These are phyloP conservation scores for Beauveria brongniartii DNA, from an alignment of 2,329 filamentous ascomycete genomes.

Conservation along the genomic window DNA sequence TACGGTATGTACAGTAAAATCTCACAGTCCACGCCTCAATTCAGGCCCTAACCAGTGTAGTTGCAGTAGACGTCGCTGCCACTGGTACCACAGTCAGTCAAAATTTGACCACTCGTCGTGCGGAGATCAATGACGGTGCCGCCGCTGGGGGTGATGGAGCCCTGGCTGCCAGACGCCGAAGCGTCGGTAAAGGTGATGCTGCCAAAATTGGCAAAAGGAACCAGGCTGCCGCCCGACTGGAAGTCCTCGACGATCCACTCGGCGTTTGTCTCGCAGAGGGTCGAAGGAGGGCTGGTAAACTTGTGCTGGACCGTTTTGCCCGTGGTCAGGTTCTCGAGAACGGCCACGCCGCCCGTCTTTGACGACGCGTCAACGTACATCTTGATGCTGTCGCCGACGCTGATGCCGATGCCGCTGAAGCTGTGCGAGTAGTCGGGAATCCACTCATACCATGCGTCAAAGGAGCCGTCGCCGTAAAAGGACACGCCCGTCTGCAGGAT, in stretches of 20 bases:
- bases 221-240: slow-evolving; percentile 15
- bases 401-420: slow-evolving; percentile 22
- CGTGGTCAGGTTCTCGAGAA: slow-evolving; percentile 36
- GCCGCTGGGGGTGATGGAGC: slow-evolving; percentile 14
- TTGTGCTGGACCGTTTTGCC: slow-evolving; percentile 41
- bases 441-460: slow-evolving; percentile 35
- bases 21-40: background rate
- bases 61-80: slow-evolving; percentile 5
- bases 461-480: slow-evolving; percentile 25
- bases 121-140: background rate
- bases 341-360: slow-evolving; percentile 14
- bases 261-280: slow-evolving; percentile 44
- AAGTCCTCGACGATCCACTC: slow-evolving; percentile 49
- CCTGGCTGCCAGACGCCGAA: slow-evolving; percentile 18
- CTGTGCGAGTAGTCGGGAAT: slow-evolving; percentile 29
- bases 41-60: background rate
- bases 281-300: slow-evolving; percentile 23
- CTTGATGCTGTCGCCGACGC: slow-evolving; percentile 16
- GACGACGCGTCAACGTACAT: slow-evolving; percentile 17
- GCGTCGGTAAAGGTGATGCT: slow-evolving; percentile 7
- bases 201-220: slow-evolving; percentile 9
- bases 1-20: background rate
- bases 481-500: slow-evolving; percentile 33
- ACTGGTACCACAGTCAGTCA: slow-evolving; percentile 1
- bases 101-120: background rate